Base-by-base conservation (phyloP, 768 basidiomycete species). In the Rhizopogon rudus region DNA sequence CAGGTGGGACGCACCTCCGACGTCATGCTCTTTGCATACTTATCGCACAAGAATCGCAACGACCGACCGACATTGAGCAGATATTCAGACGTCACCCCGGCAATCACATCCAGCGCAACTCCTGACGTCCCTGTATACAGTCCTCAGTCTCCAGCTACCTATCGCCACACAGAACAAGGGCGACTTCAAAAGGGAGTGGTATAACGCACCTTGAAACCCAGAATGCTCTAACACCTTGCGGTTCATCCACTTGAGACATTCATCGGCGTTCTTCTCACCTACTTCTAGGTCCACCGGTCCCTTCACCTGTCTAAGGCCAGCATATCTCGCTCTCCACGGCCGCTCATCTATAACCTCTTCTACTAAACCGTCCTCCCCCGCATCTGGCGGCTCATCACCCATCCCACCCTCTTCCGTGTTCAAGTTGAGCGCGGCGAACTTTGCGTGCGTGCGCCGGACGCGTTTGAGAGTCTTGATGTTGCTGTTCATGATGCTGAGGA, bases 11-110 rank as follows among this genome's bases (percentile, higher is more conserved):
- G 55, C 54, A 95, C 94, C 82, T 97, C 93, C 0, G 92, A 67
- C 1, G 87, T 83, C 91, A 98, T 93, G 22, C 79, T 81, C 46
- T 80, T 74, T 2, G 81, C 81, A 70, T 91, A 88, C 65, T 89
- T 91, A 69, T 98, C 94, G 42, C 81, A 78, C 55, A 93, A 72
- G 63, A 87, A 90, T 53, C 86, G 80, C 51, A 98, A 83, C 13
- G 92, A 95, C 44, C 86, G 79, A 2, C 96, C 96, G 42, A 98
- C 83, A 63, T 94, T 96, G 20, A 81, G 67, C 5, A 98, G 65
- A 69, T 91, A 96, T 61, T 95, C 90, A 0, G 86, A 79, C 0
- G 88, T 81, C 7, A 95, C 86, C 42, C 86, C 79, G 0, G 86
- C 77, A 20, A 98, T 71, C 13, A 93, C 85, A 59, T 91, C 88